Base-by-base conservation (phyloP, 345 rosid genomes). In the Cardiospermum halicacabum region DNA sequence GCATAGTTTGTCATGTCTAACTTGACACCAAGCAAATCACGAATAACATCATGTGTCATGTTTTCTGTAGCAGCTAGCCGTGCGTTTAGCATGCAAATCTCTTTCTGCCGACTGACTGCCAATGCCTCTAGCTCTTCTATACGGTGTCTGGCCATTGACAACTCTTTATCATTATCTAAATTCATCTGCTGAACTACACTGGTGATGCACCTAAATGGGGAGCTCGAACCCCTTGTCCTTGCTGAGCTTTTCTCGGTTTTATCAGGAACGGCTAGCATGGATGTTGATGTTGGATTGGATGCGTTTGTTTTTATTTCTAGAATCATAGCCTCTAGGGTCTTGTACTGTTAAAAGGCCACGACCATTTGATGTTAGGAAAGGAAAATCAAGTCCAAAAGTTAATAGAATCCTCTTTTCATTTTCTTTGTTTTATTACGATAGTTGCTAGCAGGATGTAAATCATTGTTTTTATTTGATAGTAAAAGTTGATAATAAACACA, bases 11-110 rank as follows among this genome's bases (percentile, higher is more conserved):
- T 85, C 79, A 92, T 81, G 66, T 92, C 96, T 82, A 89, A 65
- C 74, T 86, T 89, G 66, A 92, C 87, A 26, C 96, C 89, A 61
- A 92, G 93, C 69, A 92, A 80, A 82, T 92, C 98, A 48, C 91
- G 94, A 68, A 92, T 89, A 68, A 92, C 87, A 70, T 92, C 96
- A 68, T 89, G 96, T 25, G 98, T 89, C 98, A 88, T 92, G 90
- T 86, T 92, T 77, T 92, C 98, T 54, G 91, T 91, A 54, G 96
- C 89, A 62, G 96, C 98, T 65, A 92, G 75, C 68, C 96, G 83
- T 12, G 96, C 76, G 40, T 78, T 88, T 68, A 92, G 82, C 79
- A 74, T 69, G 58, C 88, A 88, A 59, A 84, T 78, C 91, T 92
- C 98, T 75, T 88, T 85, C 63, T 89, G 93, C 71, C 72, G 89